Evolutionary conservation across 345 rosid genomes (phyloP).

Genomic region (Gossypium rotundifolium): DNA sequence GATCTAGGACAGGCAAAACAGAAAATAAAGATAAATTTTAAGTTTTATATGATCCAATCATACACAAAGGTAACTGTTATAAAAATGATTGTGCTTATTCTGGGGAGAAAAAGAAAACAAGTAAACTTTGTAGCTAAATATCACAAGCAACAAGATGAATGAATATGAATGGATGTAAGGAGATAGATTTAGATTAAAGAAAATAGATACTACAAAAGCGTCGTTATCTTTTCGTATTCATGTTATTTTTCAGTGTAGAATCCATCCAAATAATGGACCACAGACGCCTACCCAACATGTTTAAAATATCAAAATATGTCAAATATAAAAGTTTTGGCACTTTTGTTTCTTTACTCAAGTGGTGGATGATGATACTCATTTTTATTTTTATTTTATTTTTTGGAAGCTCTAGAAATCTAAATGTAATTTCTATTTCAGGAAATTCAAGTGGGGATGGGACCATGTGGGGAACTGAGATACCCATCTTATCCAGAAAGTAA

Average conservation of each 20-base stretch:
- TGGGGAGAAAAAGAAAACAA: background rate
- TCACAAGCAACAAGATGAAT: background rate
- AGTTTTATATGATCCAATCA: no score
- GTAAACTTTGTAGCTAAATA: background rate
- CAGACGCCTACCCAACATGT: background rate
- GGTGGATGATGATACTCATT: background rate
- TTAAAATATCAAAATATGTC: background rate
- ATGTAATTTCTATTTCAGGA: constrained; percentile 46
- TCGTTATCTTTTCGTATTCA: background rate
- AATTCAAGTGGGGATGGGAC: constrained; percentile 97
- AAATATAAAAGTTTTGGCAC: background rate
- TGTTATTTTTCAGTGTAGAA: background rate
- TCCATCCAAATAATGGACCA: background rate
- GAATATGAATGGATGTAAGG: background rate
- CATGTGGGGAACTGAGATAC: constrained; percentile 89
- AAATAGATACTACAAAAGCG: background rate
- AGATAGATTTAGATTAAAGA: background rate
- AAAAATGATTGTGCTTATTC: no score
- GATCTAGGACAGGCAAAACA: background rate
- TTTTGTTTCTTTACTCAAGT: background rate
- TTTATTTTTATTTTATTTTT: background rate
- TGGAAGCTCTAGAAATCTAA: background rate
- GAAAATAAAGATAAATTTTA: background rate
- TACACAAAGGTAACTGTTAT: no score
- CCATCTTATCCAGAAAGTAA: constrained; percentile 96